Base-by-base conservation (phyloP, 2,329 filamentous ascomycete genomes). In the Monosporascus ibericus region DNA sequence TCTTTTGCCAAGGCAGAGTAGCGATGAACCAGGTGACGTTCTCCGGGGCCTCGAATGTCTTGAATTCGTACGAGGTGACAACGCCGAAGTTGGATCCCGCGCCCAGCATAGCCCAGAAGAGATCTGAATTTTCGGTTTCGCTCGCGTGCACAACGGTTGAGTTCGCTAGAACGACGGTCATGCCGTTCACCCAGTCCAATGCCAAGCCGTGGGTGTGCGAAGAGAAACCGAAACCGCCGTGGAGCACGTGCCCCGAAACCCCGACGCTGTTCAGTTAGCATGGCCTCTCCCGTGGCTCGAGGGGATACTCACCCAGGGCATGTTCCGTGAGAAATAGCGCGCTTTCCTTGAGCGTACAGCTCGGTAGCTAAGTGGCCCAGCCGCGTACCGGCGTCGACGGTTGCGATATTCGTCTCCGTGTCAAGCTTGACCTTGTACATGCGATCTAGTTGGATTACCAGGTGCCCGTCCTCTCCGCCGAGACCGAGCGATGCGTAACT, bases 401-500 rank as follows among this genome's bases (percentile, higher is more conserved):
- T 71, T 2, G 68, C 75, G 38, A 72, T 67, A 1, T 67, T 67
- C 22, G 69, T 74, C 27, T 62, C 56, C 5, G 58, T 59, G 52
- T 76, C 66, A 6, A 75, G 60, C 17, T 66, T 65, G 18, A 77
- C 68, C 3, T 68, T 64, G 51, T 72, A 69, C 59, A 78, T 71
- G 27, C 69, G 63, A 56, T 74, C 66, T 22, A 78, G 65, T 59
- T 75, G 68, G 49, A 78, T 70, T 48, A 77, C 68, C 53, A 77
- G 68, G 51, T 69, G 67, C 2, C 75, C 75, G 51, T 77, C 68
- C 54, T 74, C 68, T 9, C 74, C 75, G 38, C 74, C 73, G 7
- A 73, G 68, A 49, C 72, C 72, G 55, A 70, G 71, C 11, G 70
- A 72, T 20, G 72, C 74, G 58, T 77, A 79, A 5, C 72, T 76